Base-by-base conservation (phyloP, 495 filamentous ascomycete genomes). In the Penicillium riverlandense region DNA sequence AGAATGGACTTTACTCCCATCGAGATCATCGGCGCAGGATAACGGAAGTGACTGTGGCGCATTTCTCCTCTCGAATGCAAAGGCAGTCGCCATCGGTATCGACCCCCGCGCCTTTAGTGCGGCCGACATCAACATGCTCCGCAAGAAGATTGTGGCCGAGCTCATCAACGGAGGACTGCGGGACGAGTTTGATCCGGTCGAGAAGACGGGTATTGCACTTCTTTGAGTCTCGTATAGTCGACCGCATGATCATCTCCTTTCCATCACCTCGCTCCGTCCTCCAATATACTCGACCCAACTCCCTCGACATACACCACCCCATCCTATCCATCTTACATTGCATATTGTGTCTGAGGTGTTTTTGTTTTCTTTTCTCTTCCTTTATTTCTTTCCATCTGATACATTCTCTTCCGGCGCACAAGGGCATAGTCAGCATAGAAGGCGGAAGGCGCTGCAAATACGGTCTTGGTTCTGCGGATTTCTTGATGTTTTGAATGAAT, bases 11-110 rank as follows among this genome's bases (percentile, higher is more conserved):
- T 59, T 71, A 0, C 60, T 77, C 2, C 57, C 62, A 1, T 65
- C 70, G 2, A 63, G 68, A 7, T 62, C 54, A 0, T 79, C 82
- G 0, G 57, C 52, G 7, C 89, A 95, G 50, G 66, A 66, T 38
- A 94, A 94, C 52, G 75, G 75, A 1, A 79, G 66, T 45, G 89
- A 95, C 55, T 95, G 89, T 47, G 89, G 89, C 6, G 83, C 89
- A 3, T 94, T 91, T 53, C 73, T 82, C 5, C 75, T 85, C 13
- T 84, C 83, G 1, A 90, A 85, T 30, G 82, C 82, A 30, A 82
- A 86, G 43, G 85, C 82, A 52, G 55, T 89, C 15, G 72, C 80
- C 0, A 54, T 85, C 7, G 82, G 80, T 0, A 55, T 88, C 9
- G 76, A 82, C 43, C 84, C 84, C 0, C 72, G 66, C 41, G 64